phyloP scores from a whole-genome alignment of 306 rosid genomes.

The Morella rubra region DNA sequence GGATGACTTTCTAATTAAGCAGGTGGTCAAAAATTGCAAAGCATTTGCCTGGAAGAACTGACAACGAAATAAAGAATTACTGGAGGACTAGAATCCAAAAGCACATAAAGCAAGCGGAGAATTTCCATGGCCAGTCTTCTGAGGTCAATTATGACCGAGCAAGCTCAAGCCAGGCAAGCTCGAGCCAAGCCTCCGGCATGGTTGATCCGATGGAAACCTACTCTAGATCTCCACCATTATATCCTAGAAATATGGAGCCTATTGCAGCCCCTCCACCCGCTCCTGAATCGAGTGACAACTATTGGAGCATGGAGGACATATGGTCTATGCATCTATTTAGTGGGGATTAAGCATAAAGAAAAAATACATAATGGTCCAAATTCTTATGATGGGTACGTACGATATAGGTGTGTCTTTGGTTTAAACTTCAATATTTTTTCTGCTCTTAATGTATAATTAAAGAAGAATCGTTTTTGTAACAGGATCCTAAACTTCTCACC shows the following conservation, averaged over 20 bases:
- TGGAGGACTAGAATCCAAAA: conserved; percentile 99
- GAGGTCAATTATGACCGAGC: conserved; percentile 34
- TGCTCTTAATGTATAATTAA: no score
- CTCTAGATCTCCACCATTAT: conserved; percentile 27
- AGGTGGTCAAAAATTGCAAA: conserved; percentile 99
- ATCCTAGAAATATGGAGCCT: conserved; percentile 37
- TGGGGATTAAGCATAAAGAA: conserved; percentile 36
- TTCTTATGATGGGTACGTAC: neutral
- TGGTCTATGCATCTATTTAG: conserved; percentile 90
- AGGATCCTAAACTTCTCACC: no score
- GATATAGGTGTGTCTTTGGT: no score
- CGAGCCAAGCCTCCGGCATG: conserved; percentile 41
- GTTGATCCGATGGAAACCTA: conserved; percentile 49
- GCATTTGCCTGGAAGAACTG: conserved; percentile 94
- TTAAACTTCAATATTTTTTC: no score
- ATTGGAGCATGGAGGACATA: conserved; percentile 92
- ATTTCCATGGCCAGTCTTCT: conserved; percentile 41
- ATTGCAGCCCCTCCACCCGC: conserved; percentile 31
- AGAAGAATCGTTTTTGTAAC: no score
- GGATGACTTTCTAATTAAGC: conserved; percentile 4
- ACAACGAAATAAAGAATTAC: conserved; percentile 89
- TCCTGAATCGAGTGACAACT: conserved; percentile 37
- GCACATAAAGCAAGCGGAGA: conserved; percentile 79
- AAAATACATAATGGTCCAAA: conserved; percentile 4
- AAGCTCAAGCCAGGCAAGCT: conserved; percentile 42